A percentile compares a stretch with the other conserved stretches of the same genome.
Conservation (phyloP, 371 early-diverging fungal genomes). For the Mucor indicus region DNA sequence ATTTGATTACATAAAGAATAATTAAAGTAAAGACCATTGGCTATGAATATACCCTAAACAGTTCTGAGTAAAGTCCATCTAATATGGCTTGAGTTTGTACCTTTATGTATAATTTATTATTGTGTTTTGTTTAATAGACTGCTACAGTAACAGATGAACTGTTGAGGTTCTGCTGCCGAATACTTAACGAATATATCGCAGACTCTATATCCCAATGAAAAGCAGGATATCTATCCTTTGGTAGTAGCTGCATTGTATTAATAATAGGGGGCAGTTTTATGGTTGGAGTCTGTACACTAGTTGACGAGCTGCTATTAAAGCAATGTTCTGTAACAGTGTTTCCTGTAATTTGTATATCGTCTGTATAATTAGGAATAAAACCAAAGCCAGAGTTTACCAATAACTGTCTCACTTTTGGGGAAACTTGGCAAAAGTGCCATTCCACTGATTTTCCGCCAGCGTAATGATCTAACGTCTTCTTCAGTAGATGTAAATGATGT, state of each 20-base stretch:
- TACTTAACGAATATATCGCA: background rate
- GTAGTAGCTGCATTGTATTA: background rate
- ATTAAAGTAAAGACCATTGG: too few relatives aligned
- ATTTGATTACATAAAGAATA: too few relatives aligned
- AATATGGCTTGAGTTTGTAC: too few relatives aligned
- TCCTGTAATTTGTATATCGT: slow-evolving; percentile 1
- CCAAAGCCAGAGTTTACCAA: slow-evolving; percentile 37
- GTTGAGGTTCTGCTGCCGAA: too few relatives aligned
- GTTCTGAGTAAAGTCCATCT: too few relatives aligned
- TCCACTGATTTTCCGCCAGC: slow-evolving; percentile 20
- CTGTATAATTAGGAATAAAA: background rate
- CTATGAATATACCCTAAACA: too few relatives aligned
- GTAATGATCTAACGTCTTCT: slow-evolving; percentile 38
- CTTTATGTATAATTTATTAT: too few relatives aligned
- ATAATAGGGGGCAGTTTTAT: background rate
- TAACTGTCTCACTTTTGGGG: slow-evolving; percentile 17
- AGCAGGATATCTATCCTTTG: slow-evolving; percentile 6
- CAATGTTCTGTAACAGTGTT: background rate
- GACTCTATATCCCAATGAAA: slow-evolving; percentile 12
- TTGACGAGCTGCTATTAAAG: too few relatives aligned
- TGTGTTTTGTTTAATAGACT: too few relatives aligned
- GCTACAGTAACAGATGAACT: too few relatives aligned
- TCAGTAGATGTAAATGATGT: slow-evolving; percentile 57
- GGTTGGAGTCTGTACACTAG: too few relatives aligned
- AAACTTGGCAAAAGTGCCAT: slow-evolving; percentile 32